Evolutionary conservation across 495 filamentous ascomycete species (phyloP).

Genomic region (Lineolata rhizophorae): DNA sequence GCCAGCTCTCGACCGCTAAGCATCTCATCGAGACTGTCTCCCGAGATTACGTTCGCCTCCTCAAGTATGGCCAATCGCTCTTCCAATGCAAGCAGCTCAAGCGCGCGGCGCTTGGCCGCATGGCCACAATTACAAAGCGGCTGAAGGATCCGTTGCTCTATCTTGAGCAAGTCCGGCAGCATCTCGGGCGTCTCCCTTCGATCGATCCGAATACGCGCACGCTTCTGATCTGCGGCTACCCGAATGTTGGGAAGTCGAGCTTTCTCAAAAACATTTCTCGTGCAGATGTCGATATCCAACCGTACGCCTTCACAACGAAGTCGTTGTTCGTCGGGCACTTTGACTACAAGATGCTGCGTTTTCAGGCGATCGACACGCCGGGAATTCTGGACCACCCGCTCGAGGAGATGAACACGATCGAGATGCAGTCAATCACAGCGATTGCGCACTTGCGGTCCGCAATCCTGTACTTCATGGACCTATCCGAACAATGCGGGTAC

Average conservation of each 20-base stretch:
- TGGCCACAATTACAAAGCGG: constrained; percentile 88
- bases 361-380: constrained; percentile 75
- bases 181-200: constrained; percentile 88
- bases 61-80: constrained; percentile 89
- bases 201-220: constrained; percentile 95
- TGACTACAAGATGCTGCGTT: constrained; percentile 93
- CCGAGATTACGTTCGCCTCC: constrained; percentile 76
- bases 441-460: constrained; percentile 90
- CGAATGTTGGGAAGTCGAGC: constrained; percentile 92
- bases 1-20: constrained; percentile 88
- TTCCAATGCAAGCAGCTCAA: constrained; percentile 95
- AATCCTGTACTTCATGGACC: constrained; percentile 94
- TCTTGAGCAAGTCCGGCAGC: constrained; percentile 92
- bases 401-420: constrained; percentile 99
- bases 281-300: constrained; percentile 93
- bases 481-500: constrained; percentile 95
- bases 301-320: constrained; percentile 98
- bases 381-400: constrained; percentile 94
- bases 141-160: constrained; percentile 87
- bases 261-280: constrained; percentile 81
- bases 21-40: constrained; percentile 89
- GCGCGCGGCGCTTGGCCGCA: constrained; percentile 70
- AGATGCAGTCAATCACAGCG: constrained; percentile 95
- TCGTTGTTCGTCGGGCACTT: constrained; percentile 94
- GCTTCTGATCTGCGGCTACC: constrained; percentile 87